Conservation (phyloP, 169 alveolate species). For the Cryptosporidium ryanae region DNA sequence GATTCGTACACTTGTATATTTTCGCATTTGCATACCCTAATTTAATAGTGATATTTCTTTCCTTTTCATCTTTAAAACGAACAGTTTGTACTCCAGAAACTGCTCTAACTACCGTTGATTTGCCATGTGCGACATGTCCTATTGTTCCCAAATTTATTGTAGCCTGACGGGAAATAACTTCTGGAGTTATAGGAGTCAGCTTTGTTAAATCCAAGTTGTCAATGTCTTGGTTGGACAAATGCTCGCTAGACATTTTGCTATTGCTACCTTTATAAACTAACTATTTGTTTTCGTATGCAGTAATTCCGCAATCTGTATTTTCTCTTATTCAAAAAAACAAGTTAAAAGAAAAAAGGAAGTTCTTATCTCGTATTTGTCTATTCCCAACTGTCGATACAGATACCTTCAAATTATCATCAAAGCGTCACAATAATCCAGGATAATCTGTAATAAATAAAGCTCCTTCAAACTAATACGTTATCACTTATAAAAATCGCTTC, state of each 20-base stretch:
- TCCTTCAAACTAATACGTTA: too few relatives aligned
- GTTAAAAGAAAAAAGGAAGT: neutral
- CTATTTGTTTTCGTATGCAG: neutral
- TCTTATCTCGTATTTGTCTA: neutral
- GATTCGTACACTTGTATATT: slow-evolving; percentile 95
- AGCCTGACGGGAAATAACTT: slow-evolving; percentile 98
- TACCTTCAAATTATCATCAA: neutral
- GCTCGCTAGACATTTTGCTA: slow-evolving; percentile 52
- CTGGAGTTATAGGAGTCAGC: slow-evolving; percentile 97
- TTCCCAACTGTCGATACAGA: neutral
- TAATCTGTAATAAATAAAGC: neutral
- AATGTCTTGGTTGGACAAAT: slow-evolving; percentile 82
- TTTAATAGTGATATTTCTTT: slow-evolving; percentile 97
- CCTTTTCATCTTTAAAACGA: slow-evolving; percentile 93
- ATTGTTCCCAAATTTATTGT: slow-evolving; percentile 98
- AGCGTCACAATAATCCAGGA: neutral
- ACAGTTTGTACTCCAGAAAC: slow-evolving; percentile 97
- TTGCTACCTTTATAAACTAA: neutral
- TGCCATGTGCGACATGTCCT: slow-evolving; percentile 99
- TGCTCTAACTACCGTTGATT: slow-evolving; percentile 98
- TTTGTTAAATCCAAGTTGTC: slow-evolving; percentile 87
- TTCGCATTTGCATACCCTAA: slow-evolving; percentile 98
- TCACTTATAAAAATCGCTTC: too few relatives aligned
- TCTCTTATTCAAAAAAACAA: slow-evolving; percentile 1
- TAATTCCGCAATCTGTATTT: neutral